Evolutionary conservation across 2,329 filamentous ascomycete genomes (phyloP).

Genomic region (Rugonectria rugulosa): DNA sequence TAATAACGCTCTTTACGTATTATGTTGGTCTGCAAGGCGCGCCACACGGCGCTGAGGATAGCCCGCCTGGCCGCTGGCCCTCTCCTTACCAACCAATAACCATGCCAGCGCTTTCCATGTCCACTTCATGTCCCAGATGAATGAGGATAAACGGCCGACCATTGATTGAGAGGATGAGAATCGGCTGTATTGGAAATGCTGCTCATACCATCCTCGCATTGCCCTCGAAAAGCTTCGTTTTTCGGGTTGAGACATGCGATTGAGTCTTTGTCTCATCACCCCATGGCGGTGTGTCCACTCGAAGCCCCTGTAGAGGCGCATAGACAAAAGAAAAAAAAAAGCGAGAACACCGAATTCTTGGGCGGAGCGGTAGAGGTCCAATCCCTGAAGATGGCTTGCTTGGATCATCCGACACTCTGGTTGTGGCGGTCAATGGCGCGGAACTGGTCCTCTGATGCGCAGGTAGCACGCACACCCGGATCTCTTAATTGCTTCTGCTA

Average conservation of each 20-base stretch:
- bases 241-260: slow-evolving; percentile 25
- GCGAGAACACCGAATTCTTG: not conserved
- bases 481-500: slow-evolving; percentile 22
- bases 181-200: slow-evolving; percentile 3
- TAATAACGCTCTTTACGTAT: slow-evolving; percentile 1
- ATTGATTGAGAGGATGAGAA: not conserved
- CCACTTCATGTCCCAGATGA: not conserved
- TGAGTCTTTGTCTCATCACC: not conserved
- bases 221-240: slow-evolving; percentile 6
- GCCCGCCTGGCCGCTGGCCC: not conserved
- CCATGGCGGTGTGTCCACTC: not conserved
- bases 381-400: slow-evolving; percentile 23
- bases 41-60: no score
- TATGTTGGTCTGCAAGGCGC: no score
- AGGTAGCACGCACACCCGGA: slow-evolving; percentile 10
- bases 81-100: not conserved
- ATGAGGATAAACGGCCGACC: not conserved
- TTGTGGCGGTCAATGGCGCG: slow-evolving; percentile 29
- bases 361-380: slow-evolving; percentile 5
- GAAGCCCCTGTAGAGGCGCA: not conserved
- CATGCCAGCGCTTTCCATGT: not conserved
- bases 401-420: slow-evolving; percentile 27
- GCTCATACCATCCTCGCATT: slow-evolving; percentile 8
- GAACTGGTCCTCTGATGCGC: slow-evolving; percentile 23
- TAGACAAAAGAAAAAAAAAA: not conserved